Percentiles rank a stretch among this genome's conserved stretches.
These are phyloP conservation scores for Kodamaea ohmeri DNA, from an alignment of 1,139 yeast genomes.

Conservation along the genomic window DNA sequence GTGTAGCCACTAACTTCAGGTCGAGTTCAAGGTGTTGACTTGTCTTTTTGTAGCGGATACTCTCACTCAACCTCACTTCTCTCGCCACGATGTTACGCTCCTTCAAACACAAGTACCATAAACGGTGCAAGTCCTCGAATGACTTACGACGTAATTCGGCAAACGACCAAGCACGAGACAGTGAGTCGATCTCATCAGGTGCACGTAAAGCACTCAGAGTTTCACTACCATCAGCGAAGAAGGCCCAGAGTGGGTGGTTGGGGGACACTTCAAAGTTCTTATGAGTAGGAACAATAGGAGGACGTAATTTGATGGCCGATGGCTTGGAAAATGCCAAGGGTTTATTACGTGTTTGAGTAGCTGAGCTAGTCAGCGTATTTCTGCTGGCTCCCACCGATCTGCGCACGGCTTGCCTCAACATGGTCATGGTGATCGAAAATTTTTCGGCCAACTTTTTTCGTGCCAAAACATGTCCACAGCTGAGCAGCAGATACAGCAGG, in stretches of 20 bases:
- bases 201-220: conserved; percentile 56
- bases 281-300: conserved; percentile 85
- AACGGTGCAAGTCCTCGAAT: conserved; percentile 84
- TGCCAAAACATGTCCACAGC: conserved; percentile 33
- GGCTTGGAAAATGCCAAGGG: conserved; percentile 31
- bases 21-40: conserved; percentile 33
- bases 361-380: conserved; percentile 22
- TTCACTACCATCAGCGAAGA: conserved; percentile 58
- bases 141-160: conserved; percentile 88
- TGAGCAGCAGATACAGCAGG: conserved; percentile 36
- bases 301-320: conserved; percentile 49
- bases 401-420: conserved; percentile 3
- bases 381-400: conserved; percentile 2
- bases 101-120: conserved; percentile 85
- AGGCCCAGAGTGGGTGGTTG: conserved; percentile 95
- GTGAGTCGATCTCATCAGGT: conserved; percentile 51
- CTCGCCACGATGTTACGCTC: conserved; percentile 80
- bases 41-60: conserved; percentile 28
- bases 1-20: conserved; percentile 37
- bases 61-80: conserved; percentile 54
- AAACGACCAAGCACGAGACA: conserved; percentile 80
- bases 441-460: conserved; percentile 6
- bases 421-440: conserved; percentile 5
- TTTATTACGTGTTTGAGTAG: conserved; percentile 23
- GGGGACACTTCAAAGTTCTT: conserved; percentile 69